Evolutionary conservation across 2,329 filamentous ascomycete species (phyloP), one percentile per base, ranked within the genome.

Genomic region (Fusarium nurragi): DNA sequence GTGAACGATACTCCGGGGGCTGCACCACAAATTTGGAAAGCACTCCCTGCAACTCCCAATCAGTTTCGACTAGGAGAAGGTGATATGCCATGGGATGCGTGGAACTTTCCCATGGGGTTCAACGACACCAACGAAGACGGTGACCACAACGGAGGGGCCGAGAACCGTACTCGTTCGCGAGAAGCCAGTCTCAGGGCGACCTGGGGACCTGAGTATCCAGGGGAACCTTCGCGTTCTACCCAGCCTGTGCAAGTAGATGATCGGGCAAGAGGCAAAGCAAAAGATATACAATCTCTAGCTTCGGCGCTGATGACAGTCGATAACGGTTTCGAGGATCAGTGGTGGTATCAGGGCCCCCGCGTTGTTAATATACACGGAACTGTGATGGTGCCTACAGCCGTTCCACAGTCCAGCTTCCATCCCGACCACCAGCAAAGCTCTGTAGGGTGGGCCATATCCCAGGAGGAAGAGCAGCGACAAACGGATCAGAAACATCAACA

Each of bases 291-390:
- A 52, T 78, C 80, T 1, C 74, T 86, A 5, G 83, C 82, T 11
- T 78, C 79, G 5, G 84, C 84, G 34, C 80, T 86, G 78, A 80
- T 86, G 76, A 86, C 84, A 4, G 80, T 86, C 4, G 84, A 86
- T 67, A 86, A 85, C 65, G 84, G 84, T 4, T 86, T 86, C 64
- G 84, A 86, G 74, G 80, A 82, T 60, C 83, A 86, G 71, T 85
- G 83, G 83, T 86, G 84, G 83, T 80, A 85, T 65, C 81, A 82
- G 60, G 83, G 83, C 2, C 52, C 73, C 34, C 70, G 72, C 5
- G 59, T 74, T 8, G 69, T 71, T 45, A 71, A 71, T 25, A 53
- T 71, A 8, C 46, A 63, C 10, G 71, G 71, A 25, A 63, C 61
- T 23, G 49, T 65, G 18, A 38, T 72, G 18, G 54, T 65, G 18